These are phyloP conservation scores for Cryptococcus sp. DNA, from an alignment of 1,284 basidiomycete species.

Conservation along the genomic window DNA sequence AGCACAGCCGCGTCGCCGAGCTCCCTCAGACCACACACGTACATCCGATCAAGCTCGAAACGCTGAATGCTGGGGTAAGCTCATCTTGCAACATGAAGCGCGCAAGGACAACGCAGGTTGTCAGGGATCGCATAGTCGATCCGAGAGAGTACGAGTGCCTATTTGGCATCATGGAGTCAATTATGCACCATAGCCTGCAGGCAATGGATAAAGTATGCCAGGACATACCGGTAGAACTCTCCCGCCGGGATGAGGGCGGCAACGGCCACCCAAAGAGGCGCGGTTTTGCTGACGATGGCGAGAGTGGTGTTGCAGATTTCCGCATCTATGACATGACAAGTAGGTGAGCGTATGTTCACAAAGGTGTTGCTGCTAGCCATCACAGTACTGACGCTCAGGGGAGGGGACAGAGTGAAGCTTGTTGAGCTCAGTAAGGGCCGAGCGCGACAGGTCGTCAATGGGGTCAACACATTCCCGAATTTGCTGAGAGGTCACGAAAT, in stretches of 20 bases:
- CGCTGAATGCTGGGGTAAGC: slow-evolving; percentile 40
- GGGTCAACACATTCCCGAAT: slow-evolving; percentile 47
- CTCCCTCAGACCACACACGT: slow-evolving; percentile 13
- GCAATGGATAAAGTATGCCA: not conserved
- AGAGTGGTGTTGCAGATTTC: slow-evolving; percentile 37
- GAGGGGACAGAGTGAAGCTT: slow-evolving; percentile 41
- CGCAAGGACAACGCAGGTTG: slow-evolving; percentile 41
- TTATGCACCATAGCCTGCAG: not conserved
- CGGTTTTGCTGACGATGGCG: slow-evolving; percentile 29
- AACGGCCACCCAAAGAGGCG: slow-evolving; percentile 38
- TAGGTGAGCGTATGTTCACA: no score
- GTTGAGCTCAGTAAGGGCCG: slow-evolving; percentile 44
- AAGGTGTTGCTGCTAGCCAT: not conserved
- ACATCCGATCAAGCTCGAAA: slow-evolving; percentile 45
- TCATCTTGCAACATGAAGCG: slow-evolving; percentile 47
- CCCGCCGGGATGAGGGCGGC: slow-evolving; percentile 42
- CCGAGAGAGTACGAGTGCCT: slow-evolving; percentile 46
- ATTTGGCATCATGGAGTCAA: not conserved
- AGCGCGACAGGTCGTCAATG: slow-evolving; percentile 40
- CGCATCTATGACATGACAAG: slow-evolving; percentile 23
- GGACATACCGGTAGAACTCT: slow-evolving; percentile 45
- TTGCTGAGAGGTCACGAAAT: slow-evolving; percentile 24
- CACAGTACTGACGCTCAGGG: slow-evolving; percentile 34
- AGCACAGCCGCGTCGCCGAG: not conserved
- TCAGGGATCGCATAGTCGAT: slow-evolving; percentile 39